Percentiles rank a stretch among this genome's conserved stretches.
These are phyloP conservation scores for Cytospora piceae DNA, from an alignment of 2,329 filamentous ascomycete genomes.

Conservation along the genomic window DNA sequence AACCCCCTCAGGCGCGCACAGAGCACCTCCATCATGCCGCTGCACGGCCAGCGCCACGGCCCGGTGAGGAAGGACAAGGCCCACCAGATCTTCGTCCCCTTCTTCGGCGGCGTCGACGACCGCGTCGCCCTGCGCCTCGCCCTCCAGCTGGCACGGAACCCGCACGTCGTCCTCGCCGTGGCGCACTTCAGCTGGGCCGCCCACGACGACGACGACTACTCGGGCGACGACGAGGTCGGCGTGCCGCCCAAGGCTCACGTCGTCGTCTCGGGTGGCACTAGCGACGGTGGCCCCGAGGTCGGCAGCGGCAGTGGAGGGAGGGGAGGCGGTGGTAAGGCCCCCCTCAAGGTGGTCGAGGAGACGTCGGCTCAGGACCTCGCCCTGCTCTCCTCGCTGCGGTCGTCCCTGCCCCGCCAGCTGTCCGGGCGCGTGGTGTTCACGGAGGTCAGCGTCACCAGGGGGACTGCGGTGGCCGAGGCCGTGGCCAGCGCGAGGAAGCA, in stretches of 20 bases:
- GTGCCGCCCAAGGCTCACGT: constrained; percentile 29
- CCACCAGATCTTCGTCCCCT: constrained; percentile 86
- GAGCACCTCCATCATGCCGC: constrained; percentile 56
- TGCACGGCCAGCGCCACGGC: constrained; percentile 57
- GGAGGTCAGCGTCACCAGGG: constrained; percentile 48
- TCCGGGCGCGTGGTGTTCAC: constrained; percentile 50
- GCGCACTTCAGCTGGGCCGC: constrained; percentile 56
- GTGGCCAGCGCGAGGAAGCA: constrained; percentile 60
- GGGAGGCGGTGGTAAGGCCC: constrained; percentile 31
- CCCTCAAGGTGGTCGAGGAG: constrained; percentile 36
- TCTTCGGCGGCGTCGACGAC: constrained; percentile 84
- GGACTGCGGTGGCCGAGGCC: constrained; percentile 48
- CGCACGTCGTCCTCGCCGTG: constrained; percentile 77
- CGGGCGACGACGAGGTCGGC: constrained; percentile 32
- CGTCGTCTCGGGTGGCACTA: background rate
- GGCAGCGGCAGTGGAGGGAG: background rate
- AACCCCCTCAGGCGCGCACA: constrained; percentile 48
- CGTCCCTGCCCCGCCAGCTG: constrained; percentile 41
- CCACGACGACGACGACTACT: constrained; percentile 32
- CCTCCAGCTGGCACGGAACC: constrained; percentile 80
- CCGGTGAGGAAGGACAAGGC: constrained; percentile 67
- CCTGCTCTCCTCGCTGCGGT: constrained; percentile 42
- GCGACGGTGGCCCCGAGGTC: constrained; percentile 21
- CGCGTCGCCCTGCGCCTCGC: constrained; percentile 77
- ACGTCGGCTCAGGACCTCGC: constrained; percentile 41